phyloP scores from a whole-genome alignment of 768 basidiomycete genomes.

The Termitomyces heimii region DNA sequence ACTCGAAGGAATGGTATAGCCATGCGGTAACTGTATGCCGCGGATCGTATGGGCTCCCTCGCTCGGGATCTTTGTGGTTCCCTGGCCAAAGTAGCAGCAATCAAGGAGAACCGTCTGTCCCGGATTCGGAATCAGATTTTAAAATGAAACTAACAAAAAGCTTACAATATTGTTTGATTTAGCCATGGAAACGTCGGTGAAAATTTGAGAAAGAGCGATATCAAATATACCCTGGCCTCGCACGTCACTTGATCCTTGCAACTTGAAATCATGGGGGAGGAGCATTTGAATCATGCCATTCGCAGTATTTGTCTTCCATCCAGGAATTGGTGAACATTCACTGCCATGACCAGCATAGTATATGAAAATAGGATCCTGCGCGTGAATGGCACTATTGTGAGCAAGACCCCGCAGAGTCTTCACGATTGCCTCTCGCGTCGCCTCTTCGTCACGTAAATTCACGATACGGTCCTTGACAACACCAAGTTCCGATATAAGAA shows the following conservation, averaged over 20 bases:
- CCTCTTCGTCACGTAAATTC: neutral
- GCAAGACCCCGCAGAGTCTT: neutral
- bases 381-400: neutral
- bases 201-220: neutral
- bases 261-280: conserved; percentile 4
- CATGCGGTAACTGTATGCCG: neutral
- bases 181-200: neutral
- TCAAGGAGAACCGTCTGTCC: conserved; percentile 9
- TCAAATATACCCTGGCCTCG: conserved; percentile 5
- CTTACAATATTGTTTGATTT: conserved; percentile 11
- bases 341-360: conserved; percentile 11
- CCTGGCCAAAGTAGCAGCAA: conserved; percentile 2
- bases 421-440: neutral
- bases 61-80: neutral
- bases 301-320: neutral
- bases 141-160: neutral
- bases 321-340: neutral
- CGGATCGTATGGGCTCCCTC: neutral
- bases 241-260: neutral
- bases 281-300: conserved; percentile 2
- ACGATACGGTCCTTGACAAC: neutral
- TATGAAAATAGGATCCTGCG: conserved; percentile 7
- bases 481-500: neutral
- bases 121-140: neutral
- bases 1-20: neutral